phyloP scores from a whole-genome alignment of 305 asterid species.

The Rubia tinctorum region DNA sequence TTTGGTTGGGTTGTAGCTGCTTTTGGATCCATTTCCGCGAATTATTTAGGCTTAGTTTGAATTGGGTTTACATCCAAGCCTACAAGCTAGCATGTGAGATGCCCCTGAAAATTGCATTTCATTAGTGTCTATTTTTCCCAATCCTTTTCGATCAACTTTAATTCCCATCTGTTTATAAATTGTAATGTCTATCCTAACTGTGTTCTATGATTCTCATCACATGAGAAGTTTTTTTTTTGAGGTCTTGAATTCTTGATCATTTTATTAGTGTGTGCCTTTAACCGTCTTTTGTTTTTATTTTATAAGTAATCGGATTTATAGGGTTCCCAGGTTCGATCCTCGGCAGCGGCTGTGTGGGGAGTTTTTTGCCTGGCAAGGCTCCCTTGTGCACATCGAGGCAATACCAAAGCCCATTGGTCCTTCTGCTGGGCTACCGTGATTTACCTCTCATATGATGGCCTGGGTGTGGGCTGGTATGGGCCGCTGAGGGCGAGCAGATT shows the following conservation, averaged over 20 bases:
- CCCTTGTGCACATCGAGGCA: too few relatives aligned
- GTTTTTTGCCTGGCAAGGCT: too few relatives aligned
- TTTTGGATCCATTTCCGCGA: slow-evolving; percentile 22
- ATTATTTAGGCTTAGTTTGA: slow-evolving; percentile 14
- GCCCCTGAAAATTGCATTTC: slow-evolving; percentile 13
- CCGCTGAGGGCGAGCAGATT: too few relatives aligned
- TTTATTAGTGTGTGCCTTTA: not conserved
- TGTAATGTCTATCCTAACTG: not conserved
- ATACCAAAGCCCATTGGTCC: too few relatives aligned
- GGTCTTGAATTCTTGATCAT: not conserved
- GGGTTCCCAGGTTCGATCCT: too few relatives aligned
- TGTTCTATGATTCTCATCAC: not conserved
- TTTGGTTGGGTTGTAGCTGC: slow-evolving; percentile 34
- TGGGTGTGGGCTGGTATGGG: too few relatives aligned
- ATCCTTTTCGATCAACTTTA: not conserved
- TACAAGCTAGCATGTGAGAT: slow-evolving; percentile 29
- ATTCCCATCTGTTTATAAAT: not conserved
- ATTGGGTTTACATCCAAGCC: slow-evolving; percentile 6
- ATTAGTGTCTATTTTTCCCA: not conserved
- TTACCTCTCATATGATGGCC: too few relatives aligned
- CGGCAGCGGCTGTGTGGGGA: too few relatives aligned
- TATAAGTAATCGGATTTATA: too few relatives aligned
- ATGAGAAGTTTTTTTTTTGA: too few relatives aligned
- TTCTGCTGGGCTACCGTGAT: too few relatives aligned
- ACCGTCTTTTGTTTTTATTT: too few relatives aligned